These are phyloP conservation scores for Annona squamosa DNA, from an alignment of 164 flowering plant species.

Conservation along the genomic window DNA sequence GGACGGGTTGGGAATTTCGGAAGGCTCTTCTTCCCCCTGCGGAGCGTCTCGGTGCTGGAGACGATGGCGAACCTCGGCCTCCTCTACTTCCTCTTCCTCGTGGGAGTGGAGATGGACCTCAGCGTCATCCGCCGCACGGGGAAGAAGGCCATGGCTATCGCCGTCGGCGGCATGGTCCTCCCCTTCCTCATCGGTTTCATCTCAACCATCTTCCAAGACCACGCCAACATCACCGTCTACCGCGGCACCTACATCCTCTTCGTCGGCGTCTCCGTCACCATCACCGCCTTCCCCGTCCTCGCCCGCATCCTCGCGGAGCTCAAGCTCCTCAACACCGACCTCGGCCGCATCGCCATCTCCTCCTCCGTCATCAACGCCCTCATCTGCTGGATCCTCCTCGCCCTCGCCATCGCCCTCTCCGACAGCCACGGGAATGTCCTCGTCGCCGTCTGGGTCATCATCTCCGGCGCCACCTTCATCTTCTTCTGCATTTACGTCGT, in stretches of 20 bases:
- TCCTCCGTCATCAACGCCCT: constrained; percentile 29
- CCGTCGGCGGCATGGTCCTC: constrained; percentile 25
- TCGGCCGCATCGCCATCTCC: constrained; percentile 31
- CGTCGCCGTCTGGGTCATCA: constrained; percentile 18
- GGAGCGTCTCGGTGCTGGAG: not conserved
- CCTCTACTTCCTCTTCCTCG: not conserved
- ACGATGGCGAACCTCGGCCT: not conserved
- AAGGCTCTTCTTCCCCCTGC: not conserved
- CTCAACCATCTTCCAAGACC: constrained; percentile 13
- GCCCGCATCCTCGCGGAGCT: constrained; percentile 26
- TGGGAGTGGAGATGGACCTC: constrained; percentile 27
- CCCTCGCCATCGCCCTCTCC: constrained; percentile 18
- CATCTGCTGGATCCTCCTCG: constrained; percentile 26
- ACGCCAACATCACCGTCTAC: not conserved
- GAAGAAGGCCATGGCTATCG: constrained; percentile 18
- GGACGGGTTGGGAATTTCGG: not conserved
- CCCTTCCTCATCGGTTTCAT: constrained; percentile 22
- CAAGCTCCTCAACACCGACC: constrained; percentile 31
- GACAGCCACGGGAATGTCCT: not conserved
- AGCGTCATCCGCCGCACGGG: constrained; percentile 16
- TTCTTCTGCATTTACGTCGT: constrained; percentile 18
- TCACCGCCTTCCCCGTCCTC: constrained; percentile 27
- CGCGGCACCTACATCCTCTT: constrained; percentile 26
- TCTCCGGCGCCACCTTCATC: constrained; percentile 17
- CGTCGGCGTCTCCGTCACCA: constrained; percentile 23